phyloP scores from a whole-genome alignment of 73 alveolate species.

The Paramecium bursaria region DNA sequence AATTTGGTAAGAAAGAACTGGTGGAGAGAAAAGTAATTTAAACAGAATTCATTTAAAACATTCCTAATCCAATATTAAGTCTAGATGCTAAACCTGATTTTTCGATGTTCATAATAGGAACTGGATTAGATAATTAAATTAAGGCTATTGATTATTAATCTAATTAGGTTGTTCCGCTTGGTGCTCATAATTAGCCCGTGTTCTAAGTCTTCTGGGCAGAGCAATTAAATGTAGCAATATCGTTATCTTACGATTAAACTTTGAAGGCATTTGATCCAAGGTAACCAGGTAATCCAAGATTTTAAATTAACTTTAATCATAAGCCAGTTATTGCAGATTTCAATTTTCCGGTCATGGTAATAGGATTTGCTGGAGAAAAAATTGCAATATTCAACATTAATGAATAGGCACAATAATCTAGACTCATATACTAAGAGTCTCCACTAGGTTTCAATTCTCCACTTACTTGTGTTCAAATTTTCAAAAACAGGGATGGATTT shows the following conservation, averaged over 20 bases:
- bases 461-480: constrained; percentile 28
- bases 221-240: background rate
- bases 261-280: constrained; percentile 24
- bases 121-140: constrained; percentile 53
- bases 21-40: constrained; percentile 28
- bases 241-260: constrained; percentile 22
- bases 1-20: constrained; percentile 10
- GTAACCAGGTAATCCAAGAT: constrained; percentile 50
- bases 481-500: constrained; percentile 49
- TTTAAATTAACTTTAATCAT: constrained; percentile 25
- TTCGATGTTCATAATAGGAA: background rate
- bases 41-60: constrained; percentile 17
- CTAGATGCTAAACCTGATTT: constrained; percentile 53
- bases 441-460: constrained; percentile 24
- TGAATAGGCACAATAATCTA: constrained; percentile 3
- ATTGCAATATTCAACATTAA: constrained; percentile 22
- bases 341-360: constrained; percentile 20
- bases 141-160: constrained; percentile 45
- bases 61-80: constrained; percentile 25
- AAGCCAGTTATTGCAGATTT: constrained; percentile 48
- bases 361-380: constrained; percentile 58
- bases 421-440: constrained; percentile 29
- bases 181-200: background rate
- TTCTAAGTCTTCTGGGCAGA: constrained; percentile 27
- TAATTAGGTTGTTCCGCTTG: background rate